Evolutionary conservation across 106 monocot genomes (phyloP), one percentile per base, ranked within the genome.

Genomic region (Alisma plantagoaquatica): DNA sequence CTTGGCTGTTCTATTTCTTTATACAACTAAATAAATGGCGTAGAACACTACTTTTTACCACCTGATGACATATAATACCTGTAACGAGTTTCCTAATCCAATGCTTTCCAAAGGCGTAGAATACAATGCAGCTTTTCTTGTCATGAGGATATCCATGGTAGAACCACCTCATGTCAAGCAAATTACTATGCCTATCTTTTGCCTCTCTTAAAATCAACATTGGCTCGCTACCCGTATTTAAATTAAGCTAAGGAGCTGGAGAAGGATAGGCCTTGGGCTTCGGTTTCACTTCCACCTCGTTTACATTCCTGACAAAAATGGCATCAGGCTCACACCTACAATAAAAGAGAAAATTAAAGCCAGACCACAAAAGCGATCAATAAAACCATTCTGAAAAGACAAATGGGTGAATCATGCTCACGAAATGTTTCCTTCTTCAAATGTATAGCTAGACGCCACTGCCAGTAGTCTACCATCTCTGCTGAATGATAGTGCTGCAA

Each of bases 391-490:
- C 26, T 4, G 28, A 29, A 35, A 50, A 2, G 7, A 65, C 2
- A 31, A 12, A 31, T 31, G 3, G 3, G 7, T 12, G 10, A 5
- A 25, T 10, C n/a, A 10, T 60, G 38, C 67, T 69, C 41, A 93
- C 93, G 78, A 59, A 47, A 71, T 83, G 43, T 96, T 84, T 50
- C 94, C 94, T 65, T 84, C 84, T 73, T 96, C 94, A 35, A 64
- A 96, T 41, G 94, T 96, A 68, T 96, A 96, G 58, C 94, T 96
- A 8, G 94, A 96, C 3, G 94, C 94, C 46, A 89, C 81, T 14
- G 94, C 94, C 33, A 96, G 55, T 22, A 84, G 59, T 21, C 65
- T 75, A 3, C 94, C 94, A 56, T 96, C 94, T 52, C 77, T 80
- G 71, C 77, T 96, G 68, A 96, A 96, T 32, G 94, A 96, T 49